Conservation (phyloP, 192 early-diverging fungal species). For the Linnemannia elongata region DNA sequence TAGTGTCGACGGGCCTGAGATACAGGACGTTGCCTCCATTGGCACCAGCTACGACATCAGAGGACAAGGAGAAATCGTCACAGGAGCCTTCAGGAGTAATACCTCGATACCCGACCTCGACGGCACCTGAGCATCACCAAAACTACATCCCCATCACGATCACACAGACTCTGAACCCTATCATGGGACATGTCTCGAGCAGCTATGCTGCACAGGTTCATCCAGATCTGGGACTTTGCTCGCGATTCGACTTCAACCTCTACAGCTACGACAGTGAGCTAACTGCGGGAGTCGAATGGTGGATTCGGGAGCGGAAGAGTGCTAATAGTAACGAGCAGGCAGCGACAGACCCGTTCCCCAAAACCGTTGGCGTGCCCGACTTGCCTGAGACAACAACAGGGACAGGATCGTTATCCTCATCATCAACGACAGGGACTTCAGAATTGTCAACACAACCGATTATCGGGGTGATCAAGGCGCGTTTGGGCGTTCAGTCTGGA, state of each 20-base stretch:
- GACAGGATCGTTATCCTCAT: background rate
- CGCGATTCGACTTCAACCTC: slow-evolving; percentile 91
- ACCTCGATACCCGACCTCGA: slow-evolving; percentile 48
- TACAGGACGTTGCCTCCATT: slow-evolving; percentile 73
- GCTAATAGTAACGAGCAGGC: background rate
- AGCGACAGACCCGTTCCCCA: slow-evolving; percentile 19
- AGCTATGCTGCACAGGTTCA: slow-evolving; percentile 87
- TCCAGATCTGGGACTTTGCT: slow-evolving; percentile 76
- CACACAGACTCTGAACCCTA: slow-evolving; percentile 88
- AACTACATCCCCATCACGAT: slow-evolving; percentile 65
- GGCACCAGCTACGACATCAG: slow-evolving; percentile 34
- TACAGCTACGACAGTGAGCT: slow-evolving; percentile 95
- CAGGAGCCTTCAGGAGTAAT: slow-evolving; percentile 26
- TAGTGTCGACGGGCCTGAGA: slow-evolving; percentile 77
- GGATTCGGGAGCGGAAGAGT: slow-evolving; percentile 55
- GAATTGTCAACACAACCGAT: slow-evolving; percentile 44
- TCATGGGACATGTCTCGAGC: slow-evolving; percentile 93
- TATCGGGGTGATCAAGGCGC: slow-evolving; percentile 43
- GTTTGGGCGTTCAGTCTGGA: slow-evolving; percentile 62
- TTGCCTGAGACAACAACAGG: background rate
- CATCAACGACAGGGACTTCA: slow-evolving; percentile 43
- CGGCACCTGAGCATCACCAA: slow-evolving; percentile 49
- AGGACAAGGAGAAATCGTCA: background rate
- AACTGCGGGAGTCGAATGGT: slow-evolving; percentile 89
- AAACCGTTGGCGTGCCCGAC: slow-evolving; percentile 30